Conservation (phyloP, 257 asterid species). For the Orobanche coerulescens region DNA sequence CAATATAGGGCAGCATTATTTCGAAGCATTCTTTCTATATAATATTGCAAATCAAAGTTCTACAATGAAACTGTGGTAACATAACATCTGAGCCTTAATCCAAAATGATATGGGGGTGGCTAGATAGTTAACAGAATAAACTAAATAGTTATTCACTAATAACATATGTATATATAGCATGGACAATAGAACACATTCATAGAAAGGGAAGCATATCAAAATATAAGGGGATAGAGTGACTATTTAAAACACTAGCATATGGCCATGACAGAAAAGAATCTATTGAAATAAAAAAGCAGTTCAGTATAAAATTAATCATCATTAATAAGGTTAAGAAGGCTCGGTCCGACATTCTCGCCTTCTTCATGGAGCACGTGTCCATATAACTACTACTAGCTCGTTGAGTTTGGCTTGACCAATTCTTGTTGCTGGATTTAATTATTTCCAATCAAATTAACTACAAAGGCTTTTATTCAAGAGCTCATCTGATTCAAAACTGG, state of each 20-base stretch:
- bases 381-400: not conserved
- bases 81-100: no score
- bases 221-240: not conserved
- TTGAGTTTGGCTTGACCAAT: conserved; percentile 5
- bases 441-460: not conserved
- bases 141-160: not conserved
- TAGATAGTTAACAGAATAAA: no score
- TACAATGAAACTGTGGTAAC: conserved; percentile 3
- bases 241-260: conserved; percentile 2
- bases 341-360: not conserved
- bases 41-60: not conserved
- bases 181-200: not conserved
- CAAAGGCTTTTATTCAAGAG: not conserved
- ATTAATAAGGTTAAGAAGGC: not conserved
- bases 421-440: not conserved
- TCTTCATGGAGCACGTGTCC: not conserved
- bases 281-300: not conserved
- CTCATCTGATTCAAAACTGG: conserved; percentile 8
- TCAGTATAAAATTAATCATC: not conserved
- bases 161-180: not conserved
- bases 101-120: no score
- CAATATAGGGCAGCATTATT: not conserved
- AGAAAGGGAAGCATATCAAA: not conserved
- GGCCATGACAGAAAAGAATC: not conserved
- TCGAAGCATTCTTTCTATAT: not conserved